Percentiles rank a stretch among this genome's conserved stretches.
phyloP scores from a whole-genome alignment of 495 filamentous ascomycete species.

The Penicillium lividum region DNA sequence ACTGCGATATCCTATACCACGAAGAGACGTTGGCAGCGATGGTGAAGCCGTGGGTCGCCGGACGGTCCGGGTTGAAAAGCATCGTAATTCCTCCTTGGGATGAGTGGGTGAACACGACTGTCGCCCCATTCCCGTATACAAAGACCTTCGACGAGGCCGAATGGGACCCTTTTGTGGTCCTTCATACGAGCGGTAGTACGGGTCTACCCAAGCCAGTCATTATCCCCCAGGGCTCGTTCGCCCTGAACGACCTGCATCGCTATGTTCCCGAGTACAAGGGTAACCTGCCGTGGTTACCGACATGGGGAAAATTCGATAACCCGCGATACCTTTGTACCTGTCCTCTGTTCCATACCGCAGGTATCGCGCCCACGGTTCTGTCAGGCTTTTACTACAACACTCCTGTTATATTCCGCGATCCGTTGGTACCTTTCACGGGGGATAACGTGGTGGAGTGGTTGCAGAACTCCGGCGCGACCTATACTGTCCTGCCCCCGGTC shows the following conservation, averaged over 20 bases:
- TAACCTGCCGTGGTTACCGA: constrained; percentile 10
- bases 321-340: constrained; percentile 16
- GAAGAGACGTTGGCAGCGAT: background rate
- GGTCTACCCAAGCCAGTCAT: constrained; percentile 46
- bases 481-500: constrained; percentile 17
- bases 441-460: constrained; percentile 21
- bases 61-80: constrained; percentile 20
- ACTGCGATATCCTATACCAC: constrained; percentile 37
- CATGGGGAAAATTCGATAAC: constrained; percentile 15
- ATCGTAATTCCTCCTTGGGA: constrained; percentile 19
- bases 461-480: constrained; percentile 16
- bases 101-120: constrained; percentile 17
- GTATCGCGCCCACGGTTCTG: constrained; percentile 6
- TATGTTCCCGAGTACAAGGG: constrained; percentile 16
- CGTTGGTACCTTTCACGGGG: constrained; percentile 17
- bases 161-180: constrained; percentile 30
- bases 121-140: constrained; percentile 27
- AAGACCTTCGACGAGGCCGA: constrained; percentile 33
- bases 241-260: constrained; percentile 20
- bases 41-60: constrained; percentile 23
- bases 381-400: background rate
- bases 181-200: constrained; percentile 50
- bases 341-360: constrained; percentile 21
- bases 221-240: constrained; percentile 28
- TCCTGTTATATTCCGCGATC: constrained; percentile 12